A percentile compares a stretch with the other conserved stretches of the same genome.
These are phyloP conservation scores for Phytopythium vexans DNA, from an alignment of 352 stramenopile genomes.

Conservation along the genomic window DNA sequence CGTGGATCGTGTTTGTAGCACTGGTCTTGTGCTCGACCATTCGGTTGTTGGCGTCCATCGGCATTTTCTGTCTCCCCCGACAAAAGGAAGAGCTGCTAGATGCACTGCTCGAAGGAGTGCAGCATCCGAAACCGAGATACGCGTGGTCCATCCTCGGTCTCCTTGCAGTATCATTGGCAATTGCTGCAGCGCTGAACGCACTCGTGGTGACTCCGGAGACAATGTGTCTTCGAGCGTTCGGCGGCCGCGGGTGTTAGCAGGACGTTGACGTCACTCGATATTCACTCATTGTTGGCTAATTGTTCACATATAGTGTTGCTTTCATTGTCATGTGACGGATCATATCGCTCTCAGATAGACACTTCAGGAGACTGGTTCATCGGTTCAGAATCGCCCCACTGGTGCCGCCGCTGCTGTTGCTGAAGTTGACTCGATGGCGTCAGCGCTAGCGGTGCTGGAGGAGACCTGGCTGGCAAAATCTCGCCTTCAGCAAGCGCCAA, in stretches of 20 bases:
- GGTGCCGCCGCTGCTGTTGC: too few relatives aligned
- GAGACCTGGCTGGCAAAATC: too few relatives aligned
- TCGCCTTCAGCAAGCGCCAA: too few relatives aligned
- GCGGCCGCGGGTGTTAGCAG: constrained; percentile 14
- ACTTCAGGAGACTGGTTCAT: too few relatives aligned
- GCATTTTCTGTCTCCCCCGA: constrained; percentile 18
- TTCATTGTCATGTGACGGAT: not conserved
- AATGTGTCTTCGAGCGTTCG: constrained; percentile 27
- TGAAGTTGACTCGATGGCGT: too few relatives aligned
- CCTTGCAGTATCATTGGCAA: constrained; percentile 14
- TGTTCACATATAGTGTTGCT: not conserved
- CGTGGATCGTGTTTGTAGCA: constrained; percentile 24
- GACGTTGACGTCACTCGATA: constrained; percentile 1
- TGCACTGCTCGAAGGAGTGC: too few relatives aligned
- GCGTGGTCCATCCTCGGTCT: constrained; percentile 15
- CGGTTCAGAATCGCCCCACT: too few relatives aligned
- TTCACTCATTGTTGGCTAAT: not conserved
- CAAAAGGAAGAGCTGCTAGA: constrained; percentile 11
- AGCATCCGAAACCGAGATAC: not conserved
- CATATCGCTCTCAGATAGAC: too few relatives aligned
- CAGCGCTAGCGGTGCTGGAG: too few relatives aligned
- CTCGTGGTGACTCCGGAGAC: constrained; percentile 30
- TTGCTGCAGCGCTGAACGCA: constrained; percentile 16
- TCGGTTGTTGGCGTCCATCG: constrained; percentile 18
- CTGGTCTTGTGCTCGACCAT: constrained; percentile 22